These are phyloP conservation scores for Cantharellus anzutake DNA, from an alignment of 768 basidiomycete species.

Conservation along the genomic window DNA sequence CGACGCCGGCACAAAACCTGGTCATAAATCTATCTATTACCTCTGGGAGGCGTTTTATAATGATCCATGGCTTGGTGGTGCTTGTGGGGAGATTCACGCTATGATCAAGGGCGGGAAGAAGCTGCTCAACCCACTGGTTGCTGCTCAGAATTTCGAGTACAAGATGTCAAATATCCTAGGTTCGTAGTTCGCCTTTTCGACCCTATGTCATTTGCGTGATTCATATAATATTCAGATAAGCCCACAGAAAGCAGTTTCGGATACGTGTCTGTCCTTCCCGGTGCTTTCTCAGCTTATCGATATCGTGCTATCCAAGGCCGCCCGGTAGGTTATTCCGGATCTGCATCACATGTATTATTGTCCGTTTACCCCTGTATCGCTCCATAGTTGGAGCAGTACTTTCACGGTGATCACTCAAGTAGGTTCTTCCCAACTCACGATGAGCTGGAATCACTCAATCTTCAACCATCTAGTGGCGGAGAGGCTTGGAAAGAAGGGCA, in stretches of 20 bases:
- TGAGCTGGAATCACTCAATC: neutral
- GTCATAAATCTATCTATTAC: constrained; percentile 89
- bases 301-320: constrained; percentile 80
- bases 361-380: neutral
- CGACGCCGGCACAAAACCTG: constrained; percentile 93
- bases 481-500: constrained; percentile 81
- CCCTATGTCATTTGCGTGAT: neutral
- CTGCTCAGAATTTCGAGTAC: constrained; percentile 90
- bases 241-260: constrained; percentile 91
- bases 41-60: constrained; percentile 88
- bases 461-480: constrained; percentile 42
- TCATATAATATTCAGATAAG: constrained; percentile 37
- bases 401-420: constrained; percentile 32
- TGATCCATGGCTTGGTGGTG: constrained; percentile 58
- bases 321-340: constrained; percentile 22
- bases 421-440: constrained; percentile 3
- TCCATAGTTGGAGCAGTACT: constrained; percentile 20
- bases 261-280: constrained; percentile 87
- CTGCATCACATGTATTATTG: neutral
- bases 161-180: constrained; percentile 93
- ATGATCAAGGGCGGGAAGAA: constrained; percentile 91
- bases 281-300: constrained; percentile 95
- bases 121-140: constrained; percentile 78
- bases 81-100: constrained; percentile 90
- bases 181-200: constrained; percentile 15